Conservation (phyloP, 2,329 filamentous ascomycete genomes). For the Sarocladium oryzae region DNA sequence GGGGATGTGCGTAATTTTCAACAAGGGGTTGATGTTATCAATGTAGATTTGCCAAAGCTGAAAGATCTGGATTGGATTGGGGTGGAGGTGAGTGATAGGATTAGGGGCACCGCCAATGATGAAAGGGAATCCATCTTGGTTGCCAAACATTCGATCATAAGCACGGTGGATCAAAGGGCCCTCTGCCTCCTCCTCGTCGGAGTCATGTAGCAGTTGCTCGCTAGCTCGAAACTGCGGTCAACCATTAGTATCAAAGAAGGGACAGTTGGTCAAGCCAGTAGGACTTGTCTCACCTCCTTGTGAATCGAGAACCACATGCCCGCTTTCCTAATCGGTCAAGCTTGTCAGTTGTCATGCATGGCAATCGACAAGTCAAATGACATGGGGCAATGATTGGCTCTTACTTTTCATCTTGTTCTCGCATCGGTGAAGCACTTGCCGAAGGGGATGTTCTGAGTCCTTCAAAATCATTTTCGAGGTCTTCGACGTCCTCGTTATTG, state of each 20-base stretch:
- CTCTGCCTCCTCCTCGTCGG: conserved; percentile 50
- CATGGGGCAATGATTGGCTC: not conserved
- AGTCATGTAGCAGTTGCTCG: conserved; percentile 43
- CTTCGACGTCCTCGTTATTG: conserved; percentile 44
- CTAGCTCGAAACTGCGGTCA: conserved; percentile 42
- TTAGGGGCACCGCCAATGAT: conserved; percentile 39
- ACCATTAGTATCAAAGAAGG: not conserved
- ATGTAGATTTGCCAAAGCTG: conserved; percentile 65
- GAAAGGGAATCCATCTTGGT: conserved; percentile 52
- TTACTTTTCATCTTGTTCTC: conserved; percentile 12
- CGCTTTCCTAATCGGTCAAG: conserved; percentile 13
- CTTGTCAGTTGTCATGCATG: conserved; percentile 12
- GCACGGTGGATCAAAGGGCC: conserved; percentile 50
- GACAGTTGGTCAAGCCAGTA: not conserved
- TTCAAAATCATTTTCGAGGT: conserved; percentile 50
- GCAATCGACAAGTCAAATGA: not conserved
- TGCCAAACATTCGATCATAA: conserved; percentile 53
- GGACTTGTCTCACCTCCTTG: conserved; percentile 46
- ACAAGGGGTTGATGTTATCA: conserved; percentile 61
- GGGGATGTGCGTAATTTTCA: conserved; percentile 62
- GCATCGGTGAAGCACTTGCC: not conserved
- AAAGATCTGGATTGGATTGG: conserved; percentile 52
- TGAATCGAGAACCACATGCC: conserved; percentile 42
- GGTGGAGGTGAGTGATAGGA: conserved; percentile 42
- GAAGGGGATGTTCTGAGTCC: conserved; percentile 44